phyloP scores from a whole-genome alignment of 1,139 yeast species.

The Blastobotrys ciferrii region DNA sequence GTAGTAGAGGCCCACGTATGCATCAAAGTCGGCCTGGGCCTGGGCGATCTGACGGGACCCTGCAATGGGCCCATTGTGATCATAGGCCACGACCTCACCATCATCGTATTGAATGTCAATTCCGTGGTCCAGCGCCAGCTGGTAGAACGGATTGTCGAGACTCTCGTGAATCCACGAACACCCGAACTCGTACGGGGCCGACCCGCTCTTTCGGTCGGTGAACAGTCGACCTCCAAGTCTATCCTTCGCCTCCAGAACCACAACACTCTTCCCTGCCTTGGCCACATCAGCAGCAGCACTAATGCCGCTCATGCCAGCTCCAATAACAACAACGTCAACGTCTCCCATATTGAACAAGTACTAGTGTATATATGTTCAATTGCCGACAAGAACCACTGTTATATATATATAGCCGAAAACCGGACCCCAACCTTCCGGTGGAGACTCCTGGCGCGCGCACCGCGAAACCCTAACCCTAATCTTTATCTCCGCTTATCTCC shows the following conservation, averaged over 20 bases:
- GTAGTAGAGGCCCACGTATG: conserved; percentile 55
- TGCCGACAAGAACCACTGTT: too few species aligned
- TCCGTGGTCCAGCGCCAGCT: conserved; percentile 31
- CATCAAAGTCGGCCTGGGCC: conserved; percentile 57
- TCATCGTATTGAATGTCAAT: conserved; percentile 46
- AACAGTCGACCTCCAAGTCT: conserved; percentile 54
- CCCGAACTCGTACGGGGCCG: conserved; percentile 56
- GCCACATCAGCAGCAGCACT: conserved; percentile 68
- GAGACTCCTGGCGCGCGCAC: background rate
- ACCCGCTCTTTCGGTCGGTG: conserved; percentile 29
- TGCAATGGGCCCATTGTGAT: conserved; percentile 37
- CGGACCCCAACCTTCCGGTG: conserved; percentile 3
- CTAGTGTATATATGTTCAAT: too few species aligned
- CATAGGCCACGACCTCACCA: conserved; percentile 36
- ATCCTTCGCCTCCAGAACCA: conserved; percentile 57
- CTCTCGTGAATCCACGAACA: conserved; percentile 92
- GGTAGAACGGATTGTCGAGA: conserved; percentile 53
- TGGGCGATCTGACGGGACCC: conserved; percentile 41
- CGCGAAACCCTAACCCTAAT: background rate
- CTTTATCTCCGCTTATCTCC: background rate
- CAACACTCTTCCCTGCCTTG: conserved; percentile 42
- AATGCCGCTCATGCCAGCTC: conserved; percentile 83
- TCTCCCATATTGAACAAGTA: too few species aligned
- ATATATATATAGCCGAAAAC: background rate
- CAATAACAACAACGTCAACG: conserved; percentile 39